Conservation (phyloP, 352 stramenopile genomes). For the Pythium dissotocum region DNA sequence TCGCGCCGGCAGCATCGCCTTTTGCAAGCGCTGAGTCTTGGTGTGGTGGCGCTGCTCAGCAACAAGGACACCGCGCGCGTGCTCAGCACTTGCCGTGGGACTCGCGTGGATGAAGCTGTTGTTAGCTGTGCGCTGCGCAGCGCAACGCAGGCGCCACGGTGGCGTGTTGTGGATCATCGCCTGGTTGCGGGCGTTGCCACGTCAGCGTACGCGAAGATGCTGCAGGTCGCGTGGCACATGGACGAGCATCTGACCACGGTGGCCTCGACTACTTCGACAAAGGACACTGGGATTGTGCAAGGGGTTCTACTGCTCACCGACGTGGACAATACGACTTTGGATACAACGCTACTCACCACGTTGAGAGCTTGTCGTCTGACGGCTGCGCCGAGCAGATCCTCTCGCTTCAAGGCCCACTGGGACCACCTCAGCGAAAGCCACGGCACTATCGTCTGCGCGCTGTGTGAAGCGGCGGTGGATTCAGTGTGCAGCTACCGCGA, state of each 20-base stretch:
- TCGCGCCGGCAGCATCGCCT: neutral
- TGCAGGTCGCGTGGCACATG: slow-evolving; percentile 7
- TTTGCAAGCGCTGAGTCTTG: neutral
- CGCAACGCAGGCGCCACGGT: neutral
- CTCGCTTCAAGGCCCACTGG: neutral
- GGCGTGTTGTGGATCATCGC: neutral
- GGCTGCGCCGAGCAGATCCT: neutral
- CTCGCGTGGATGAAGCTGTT: neutral
- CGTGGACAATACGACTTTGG: neutral
- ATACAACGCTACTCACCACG: neutral
- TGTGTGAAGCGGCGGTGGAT: slow-evolving; percentile 17
- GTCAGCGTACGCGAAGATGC: neutral
- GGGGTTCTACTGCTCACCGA: neutral
- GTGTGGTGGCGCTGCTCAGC: slow-evolving; percentile 6
- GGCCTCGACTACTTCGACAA: neutral
- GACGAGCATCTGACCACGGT: neutral
- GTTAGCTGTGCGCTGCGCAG: slow-evolving; percentile 10
- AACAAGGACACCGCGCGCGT: neutral
- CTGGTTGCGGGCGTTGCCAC: neutral
- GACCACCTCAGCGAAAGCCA: neutral
- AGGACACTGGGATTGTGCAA: neutral
- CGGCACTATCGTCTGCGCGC: slow-evolving; percentile 1
- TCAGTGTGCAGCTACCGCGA: slow-evolving; percentile 25
- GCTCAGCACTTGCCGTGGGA: neutral
- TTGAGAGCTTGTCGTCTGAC: neutral